A percentile compares a stretch with the other conserved stretches of the same genome.
Conservation (phyloP, 331 rosid genomes). For the Malus hybrid region DNA sequence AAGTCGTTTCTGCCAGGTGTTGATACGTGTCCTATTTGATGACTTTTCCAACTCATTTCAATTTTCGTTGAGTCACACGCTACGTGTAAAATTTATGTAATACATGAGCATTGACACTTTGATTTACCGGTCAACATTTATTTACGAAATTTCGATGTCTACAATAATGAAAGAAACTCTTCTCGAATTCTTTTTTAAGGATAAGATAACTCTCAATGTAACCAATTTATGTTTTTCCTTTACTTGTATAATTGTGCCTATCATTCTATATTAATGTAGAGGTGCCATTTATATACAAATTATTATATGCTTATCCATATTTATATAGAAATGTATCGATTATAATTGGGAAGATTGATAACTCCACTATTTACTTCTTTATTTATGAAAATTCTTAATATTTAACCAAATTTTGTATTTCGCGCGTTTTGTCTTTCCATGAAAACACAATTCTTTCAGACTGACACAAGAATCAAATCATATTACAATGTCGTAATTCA, state of each 20-base stretch:
- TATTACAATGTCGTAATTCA: neutral
- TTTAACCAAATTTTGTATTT: neutral
- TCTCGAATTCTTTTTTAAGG: too few relatives aligned
- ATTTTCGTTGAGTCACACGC: too few relatives aligned
- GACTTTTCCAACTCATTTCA: too few relatives aligned
- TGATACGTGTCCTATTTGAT: too few relatives aligned
- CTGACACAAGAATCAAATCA: neutral
- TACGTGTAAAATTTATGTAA: too few relatives aligned
- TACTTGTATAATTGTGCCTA: neutral
- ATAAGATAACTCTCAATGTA: neutral
- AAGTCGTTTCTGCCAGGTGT: too few relatives aligned
- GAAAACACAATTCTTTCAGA: neutral
- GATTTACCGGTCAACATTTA: too few relatives aligned
- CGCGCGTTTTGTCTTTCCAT: neutral
- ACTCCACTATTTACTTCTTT: neutral
- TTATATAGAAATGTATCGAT: neutral
- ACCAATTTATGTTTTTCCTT: neutral
- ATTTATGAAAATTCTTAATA: neutral
- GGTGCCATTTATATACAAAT: neutral
- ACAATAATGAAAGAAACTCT: too few relatives aligned
- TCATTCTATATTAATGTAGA: neutral
- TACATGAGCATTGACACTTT: too few relatives aligned
- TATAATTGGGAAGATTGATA: neutral
- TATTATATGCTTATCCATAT: neutral
- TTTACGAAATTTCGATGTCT: too few relatives aligned